These are phyloP conservation scores for Starmerella geochares DNA, from an alignment of 805 yeast genomes.

Conservation along the genomic window DNA sequence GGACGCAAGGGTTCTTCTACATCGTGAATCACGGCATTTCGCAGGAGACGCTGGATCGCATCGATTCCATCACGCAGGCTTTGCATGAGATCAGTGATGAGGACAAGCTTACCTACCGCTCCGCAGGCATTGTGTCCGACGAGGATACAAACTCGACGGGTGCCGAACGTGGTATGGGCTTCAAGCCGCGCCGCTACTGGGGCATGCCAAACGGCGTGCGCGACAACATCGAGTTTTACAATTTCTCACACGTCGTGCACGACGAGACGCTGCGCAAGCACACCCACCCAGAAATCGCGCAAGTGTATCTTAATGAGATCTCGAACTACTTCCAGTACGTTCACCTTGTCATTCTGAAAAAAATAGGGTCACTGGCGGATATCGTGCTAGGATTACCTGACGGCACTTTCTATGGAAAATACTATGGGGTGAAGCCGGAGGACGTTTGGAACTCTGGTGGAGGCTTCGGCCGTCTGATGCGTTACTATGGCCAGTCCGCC, in stretches of 20 bases:
- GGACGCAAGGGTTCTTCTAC: slow-evolving; percentile 39
- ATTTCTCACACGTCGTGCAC: slow-evolving; percentile 36
- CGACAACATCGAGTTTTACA: slow-evolving; percentile 40
- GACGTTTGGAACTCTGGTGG: slow-evolving; percentile 34
- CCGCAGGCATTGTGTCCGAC: slow-evolving; percentile 35
- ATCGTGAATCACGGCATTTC: slow-evolving; percentile 37
- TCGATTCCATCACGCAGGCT: slow-evolving; percentile 37
- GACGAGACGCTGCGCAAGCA: slow-evolving; percentile 30
- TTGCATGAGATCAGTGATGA: slow-evolving; percentile 36
- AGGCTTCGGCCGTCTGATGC: slow-evolving; percentile 35
- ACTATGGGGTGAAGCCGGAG: slow-evolving; percentile 33
- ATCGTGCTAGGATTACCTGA: slow-evolving; percentile 40
- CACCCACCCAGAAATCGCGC: slow-evolving; percentile 36
- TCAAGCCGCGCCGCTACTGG: slow-evolving; percentile 43
- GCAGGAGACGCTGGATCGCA: slow-evolving; percentile 31
- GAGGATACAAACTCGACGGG: slow-evolving; percentile 32
- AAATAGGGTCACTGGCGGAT: slow-evolving; percentile 32
- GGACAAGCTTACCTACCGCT: slow-evolving; percentile 33
- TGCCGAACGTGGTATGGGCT: slow-evolving; percentile 41
- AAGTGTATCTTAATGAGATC: slow-evolving; percentile 35
- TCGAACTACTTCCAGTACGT: slow-evolving; percentile 34
- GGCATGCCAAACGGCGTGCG: slow-evolving; percentile 36
- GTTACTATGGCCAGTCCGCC: slow-evolving; percentile 32
- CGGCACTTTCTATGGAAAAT: slow-evolving; percentile 35
- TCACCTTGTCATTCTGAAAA: slow-evolving; percentile 35